Evolutionary conservation across 371 early-diverging fungal species (phyloP).

Genomic region (Cokeromyces recurvatus): DNA sequence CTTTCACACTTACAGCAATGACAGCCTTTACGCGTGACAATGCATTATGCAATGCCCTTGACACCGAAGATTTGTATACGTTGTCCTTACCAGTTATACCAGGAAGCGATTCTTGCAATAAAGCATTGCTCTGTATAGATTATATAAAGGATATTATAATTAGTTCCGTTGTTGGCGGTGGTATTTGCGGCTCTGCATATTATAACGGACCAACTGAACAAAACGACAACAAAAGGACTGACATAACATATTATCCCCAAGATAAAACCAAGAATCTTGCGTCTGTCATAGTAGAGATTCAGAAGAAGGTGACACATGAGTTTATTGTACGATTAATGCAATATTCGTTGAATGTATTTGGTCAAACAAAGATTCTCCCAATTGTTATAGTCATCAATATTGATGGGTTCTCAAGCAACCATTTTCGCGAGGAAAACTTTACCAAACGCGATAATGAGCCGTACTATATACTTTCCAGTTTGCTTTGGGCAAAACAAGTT

Average conservation of each 20-base stretch:
- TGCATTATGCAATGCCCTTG: constrained; percentile 7
- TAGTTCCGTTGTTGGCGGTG: constrained; percentile 3
- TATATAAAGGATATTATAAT: constrained; percentile 5
- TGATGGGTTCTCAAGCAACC: constrained; percentile 10
- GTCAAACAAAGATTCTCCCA: constrained; percentile 5
- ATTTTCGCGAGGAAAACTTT: constrained; percentile 6
- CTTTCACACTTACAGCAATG: constrained; percentile 13
- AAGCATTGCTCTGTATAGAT: constrained; percentile 10
- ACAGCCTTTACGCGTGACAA: constrained; percentile 6
- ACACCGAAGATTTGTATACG: constrained; percentile 8
- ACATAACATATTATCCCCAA: constrained; percentile 4
- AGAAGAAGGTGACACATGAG: constrained; percentile 2
- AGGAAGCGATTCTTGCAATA: constrained; percentile 8
- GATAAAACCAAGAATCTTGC: constrained; percentile 3
- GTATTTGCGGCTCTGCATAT: constrained; percentile 9
- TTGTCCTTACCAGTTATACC: constrained; percentile 10
- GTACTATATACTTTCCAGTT: constrained; percentile 8
- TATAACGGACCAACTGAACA: constrained; percentile 4
- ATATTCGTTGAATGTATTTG: constrained; percentile 14
- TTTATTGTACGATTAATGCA: constrained; percentile 10
- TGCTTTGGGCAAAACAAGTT: constrained; percentile 15
- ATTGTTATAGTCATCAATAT: constrained; percentile 10
- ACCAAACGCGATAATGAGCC: constrained; percentile 12
- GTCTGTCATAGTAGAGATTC: constrained; percentile 10
- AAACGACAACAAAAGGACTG: constrained; percentile 4